These are phyloP conservation scores for Smittium culicis DNA, from an alignment of 371 early-diverging fungal species.

Conservation along the genomic window DNA sequence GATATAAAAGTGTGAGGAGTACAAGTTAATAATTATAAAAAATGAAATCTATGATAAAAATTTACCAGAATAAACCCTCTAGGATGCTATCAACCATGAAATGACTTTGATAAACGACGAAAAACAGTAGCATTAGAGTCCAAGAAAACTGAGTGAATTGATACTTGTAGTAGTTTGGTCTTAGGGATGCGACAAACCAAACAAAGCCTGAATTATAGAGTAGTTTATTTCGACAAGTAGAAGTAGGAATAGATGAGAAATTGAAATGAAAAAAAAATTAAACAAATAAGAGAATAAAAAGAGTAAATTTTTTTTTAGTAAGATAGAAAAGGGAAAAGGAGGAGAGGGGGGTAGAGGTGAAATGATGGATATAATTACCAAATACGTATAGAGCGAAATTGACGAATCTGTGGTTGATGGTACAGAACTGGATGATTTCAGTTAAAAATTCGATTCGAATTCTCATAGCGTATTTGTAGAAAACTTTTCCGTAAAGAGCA, in stretches of 20 bases:
- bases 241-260: too few species aligned
- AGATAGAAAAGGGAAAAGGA: too few species aligned
- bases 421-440: slow-evolving; percentile 7
- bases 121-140: slow-evolving; percentile 86
- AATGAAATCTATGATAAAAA: neutral
- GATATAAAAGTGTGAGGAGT: too few species aligned
- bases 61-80: slow-evolving; percentile 88
- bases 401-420: slow-evolving; percentile 78
- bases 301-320: too few species aligned
- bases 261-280: too few species aligned
- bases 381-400: slow-evolving; percentile 75
- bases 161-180: slow-evolving; percentile 70
- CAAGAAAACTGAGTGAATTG: slow-evolving; percentile 92
- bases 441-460: slow-evolving; percentile 31
- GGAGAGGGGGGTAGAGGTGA: slow-evolving; percentile 17
- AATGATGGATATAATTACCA: slow-evolving; percentile 26
- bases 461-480: slow-evolving; percentile 39
- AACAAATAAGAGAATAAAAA: neutral
- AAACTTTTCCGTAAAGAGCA: slow-evolving; percentile 83
- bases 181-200: slow-evolving; percentile 82
- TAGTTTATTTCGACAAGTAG: too few species aligned
- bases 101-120: slow-evolving; percentile 79
- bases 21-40: too few species aligned
- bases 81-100: slow-evolving; percentile 92
- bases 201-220: slow-evolving; percentile 68